These are phyloP conservation scores for Sclerospora graminicola DNA, from an alignment of 352 stramenopile species.

Conservation along the genomic window DNA sequence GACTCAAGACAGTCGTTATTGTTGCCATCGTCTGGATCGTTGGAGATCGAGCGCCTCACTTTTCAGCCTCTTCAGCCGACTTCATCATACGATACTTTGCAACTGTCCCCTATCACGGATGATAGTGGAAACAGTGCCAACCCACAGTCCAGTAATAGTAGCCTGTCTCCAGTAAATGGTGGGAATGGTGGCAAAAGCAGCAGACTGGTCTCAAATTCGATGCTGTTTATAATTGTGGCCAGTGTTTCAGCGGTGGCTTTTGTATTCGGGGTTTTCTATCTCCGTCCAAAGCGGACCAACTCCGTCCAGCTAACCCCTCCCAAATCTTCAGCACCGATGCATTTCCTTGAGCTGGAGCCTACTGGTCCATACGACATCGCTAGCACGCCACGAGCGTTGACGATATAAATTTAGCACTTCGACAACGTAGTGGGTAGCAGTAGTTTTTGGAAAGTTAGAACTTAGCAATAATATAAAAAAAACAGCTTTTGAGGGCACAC, in stretches of 20 bases:
- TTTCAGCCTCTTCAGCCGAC: conserved; percentile 4
- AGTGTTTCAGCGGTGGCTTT: conserved; percentile 17
- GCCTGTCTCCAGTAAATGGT: conserved; percentile 10
- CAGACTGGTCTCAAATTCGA: conserved; percentile 11
- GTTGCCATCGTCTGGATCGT: conserved; percentile 5
- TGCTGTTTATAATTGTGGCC: conserved; percentile 27
- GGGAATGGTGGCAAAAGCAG: conserved; percentile 3
- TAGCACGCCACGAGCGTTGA: conserved; percentile 18
- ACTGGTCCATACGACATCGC: conserved; percentile 18
- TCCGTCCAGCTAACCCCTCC: conserved; percentile 14
- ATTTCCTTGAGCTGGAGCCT: conserved; percentile 14
- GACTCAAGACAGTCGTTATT: conserved; percentile 1
- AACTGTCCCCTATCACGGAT: conserved; percentile 21
- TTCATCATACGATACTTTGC: conserved; percentile 12
- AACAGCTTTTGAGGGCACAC: too few relatives aligned
- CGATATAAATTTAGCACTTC: neutral
- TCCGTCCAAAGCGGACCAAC: conserved; percentile 18
- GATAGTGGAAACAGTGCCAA: conserved; percentile 12
- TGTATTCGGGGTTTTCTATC: conserved; percentile 22
- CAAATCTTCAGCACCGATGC: conserved; percentile 10
- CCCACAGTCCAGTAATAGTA: conserved; percentile 9
- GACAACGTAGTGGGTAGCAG: conserved; percentile 3
- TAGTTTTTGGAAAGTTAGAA: neutral
- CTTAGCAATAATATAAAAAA: conserved; percentile 3
- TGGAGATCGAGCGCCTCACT: conserved; percentile 3